Percentiles rank a stretch among this genome's conserved stretches.
phyloP scores from a whole-genome alignment of 257 asterid genomes.

The Datura wrightii region DNA sequence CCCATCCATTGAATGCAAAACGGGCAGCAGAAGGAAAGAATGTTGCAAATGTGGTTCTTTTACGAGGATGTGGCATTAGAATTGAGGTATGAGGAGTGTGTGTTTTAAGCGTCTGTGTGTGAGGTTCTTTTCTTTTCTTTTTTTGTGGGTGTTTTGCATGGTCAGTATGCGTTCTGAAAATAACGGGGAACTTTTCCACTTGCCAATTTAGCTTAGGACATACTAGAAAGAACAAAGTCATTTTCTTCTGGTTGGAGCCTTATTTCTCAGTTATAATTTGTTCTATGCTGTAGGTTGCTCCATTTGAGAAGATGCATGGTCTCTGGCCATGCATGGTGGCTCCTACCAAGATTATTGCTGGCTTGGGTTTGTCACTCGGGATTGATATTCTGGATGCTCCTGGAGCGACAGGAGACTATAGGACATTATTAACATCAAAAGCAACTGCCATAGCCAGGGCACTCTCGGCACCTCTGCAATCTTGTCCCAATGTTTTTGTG shows the following conservation, averaged over 20 bases:
- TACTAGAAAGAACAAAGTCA: constrained; percentile 16
- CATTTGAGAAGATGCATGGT: constrained; percentile 75
- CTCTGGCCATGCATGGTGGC: constrained; percentile 96
- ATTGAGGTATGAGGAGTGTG: constrained; percentile 68
- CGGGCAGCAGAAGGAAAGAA: constrained; percentile 85
- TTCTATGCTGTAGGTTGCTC: constrained; percentile 71
- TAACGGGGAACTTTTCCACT: background rate
- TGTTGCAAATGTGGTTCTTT: constrained; percentile 84
- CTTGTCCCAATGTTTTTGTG: constrained; percentile 79
- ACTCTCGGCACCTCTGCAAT: constrained; percentile 73
- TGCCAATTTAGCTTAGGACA: background rate
- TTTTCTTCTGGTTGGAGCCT: constrained; percentile 31
- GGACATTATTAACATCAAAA: constrained; percentile 89
- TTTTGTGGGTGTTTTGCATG: background rate
- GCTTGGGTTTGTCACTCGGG: constrained; percentile 95
- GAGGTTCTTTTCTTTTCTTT: constrained; percentile 16
- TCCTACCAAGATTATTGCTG: constrained; percentile 96
- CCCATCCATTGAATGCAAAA: constrained; percentile 77
- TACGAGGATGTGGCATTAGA: constrained; percentile 97
- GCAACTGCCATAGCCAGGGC: constrained; percentile 86
- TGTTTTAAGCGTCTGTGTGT: constrained; percentile 17
- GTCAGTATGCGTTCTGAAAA: background rate
- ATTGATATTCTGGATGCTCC: constrained; percentile 95
- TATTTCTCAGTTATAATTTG: constrained; percentile 27
- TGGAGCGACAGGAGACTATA: constrained; percentile 97